Evolutionary conservation across 1,139 yeast species (phyloP), one percentile per base, ranked within the genome.

Genomic region (Komagataea norvegica): DNA sequence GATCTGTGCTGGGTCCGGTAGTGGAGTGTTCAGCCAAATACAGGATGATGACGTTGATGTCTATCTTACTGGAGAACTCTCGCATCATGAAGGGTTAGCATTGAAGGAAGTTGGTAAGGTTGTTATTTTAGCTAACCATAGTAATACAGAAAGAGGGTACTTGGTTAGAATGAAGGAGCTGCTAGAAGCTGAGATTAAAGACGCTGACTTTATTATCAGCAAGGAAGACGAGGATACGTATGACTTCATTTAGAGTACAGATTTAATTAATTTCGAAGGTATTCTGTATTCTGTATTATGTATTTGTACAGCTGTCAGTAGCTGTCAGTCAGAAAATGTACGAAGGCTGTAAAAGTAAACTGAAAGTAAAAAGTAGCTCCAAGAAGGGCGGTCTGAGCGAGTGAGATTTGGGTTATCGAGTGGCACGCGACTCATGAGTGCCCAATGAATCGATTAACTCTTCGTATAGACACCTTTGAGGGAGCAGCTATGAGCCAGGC

Each of bases 1-100:
- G 1, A 60, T 91, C 17, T 91, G 99, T 61, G 98, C 98, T 4
- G 99, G 99, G 0, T 85, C 96, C 5, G 99, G 99, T 0, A 79
- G 85, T 1, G 80, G 82, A 1, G 76, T 74, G 3, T 67, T 67
- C 46, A 51, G 49, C 29, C 38, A 47, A 3, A 35, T 64, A 20
- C 45, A 45, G n/a, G 31, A 27, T 6, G 49, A 54, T 14, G 56
- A 54, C 5, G 93, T 89, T 0, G 98, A 91, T 52, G 66, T 88
- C 29, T 83, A 72, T 56, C 75, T 79, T 53, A 89, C 98, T 0
- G 99, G 99, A 1, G 98, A 93, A 56, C 64, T 93, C 46, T 81
- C 95, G 15, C 98, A 91, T 55, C 98, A 93, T 55, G 96, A 91
- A 57, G 82, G 85, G 5, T 67, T 93, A 27, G 74, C 63, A 46